Evolutionary conservation across 2,329 filamentous ascomycete species (phyloP), one percentile per base, ranked within the genome.

Genomic region (Fusarium secorum): DNA sequence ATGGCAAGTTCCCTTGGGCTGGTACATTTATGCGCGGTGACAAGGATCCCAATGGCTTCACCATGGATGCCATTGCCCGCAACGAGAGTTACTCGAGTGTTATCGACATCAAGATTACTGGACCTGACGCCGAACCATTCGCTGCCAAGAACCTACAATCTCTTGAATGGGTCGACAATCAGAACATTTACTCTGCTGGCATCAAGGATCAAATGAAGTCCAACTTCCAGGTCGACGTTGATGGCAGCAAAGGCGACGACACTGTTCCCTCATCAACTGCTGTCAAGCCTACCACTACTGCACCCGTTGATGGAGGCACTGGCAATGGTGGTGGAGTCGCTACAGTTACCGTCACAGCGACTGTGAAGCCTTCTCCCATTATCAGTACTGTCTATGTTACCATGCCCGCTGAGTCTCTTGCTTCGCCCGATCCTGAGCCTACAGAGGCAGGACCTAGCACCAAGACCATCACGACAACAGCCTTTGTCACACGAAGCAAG

Each of bases 151-250:
- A 74, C 39, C 70, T 66, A n/a, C 51, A 67, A 48, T 44, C 64
- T 45, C 52, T 77, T 57, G 69, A 68, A 52, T 86, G 81, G 64
- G 72, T 78, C 52, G 64, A 77, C 4, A 74, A 80, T 45, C 81
- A 82, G 62, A 78, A 84, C 73, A 78, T 83, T 58, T 83, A 82
- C 75, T 77, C 75, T 59, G 81, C 80, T 30, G 86, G 83, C 46
- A 82, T 87, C 67, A 74, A 81, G 64, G 74, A 74, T 7, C 85
- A 87, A 78, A 83, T 87, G 76, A 65, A 70, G 36, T 82, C 79
- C 66, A 81, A 82, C 74, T 87, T 83, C 71, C 78, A 83, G 55
- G 84, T 88, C 59, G 71, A 79, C 36, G 78, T 85, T 26, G 74
- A 79, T 39, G 76, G 62, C 44, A 44, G 62, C 20, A 61, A 72